phyloP scores from a whole-genome alignment of 2,329 filamentous ascomycete species.

The Aspergillus sp. region DNA sequence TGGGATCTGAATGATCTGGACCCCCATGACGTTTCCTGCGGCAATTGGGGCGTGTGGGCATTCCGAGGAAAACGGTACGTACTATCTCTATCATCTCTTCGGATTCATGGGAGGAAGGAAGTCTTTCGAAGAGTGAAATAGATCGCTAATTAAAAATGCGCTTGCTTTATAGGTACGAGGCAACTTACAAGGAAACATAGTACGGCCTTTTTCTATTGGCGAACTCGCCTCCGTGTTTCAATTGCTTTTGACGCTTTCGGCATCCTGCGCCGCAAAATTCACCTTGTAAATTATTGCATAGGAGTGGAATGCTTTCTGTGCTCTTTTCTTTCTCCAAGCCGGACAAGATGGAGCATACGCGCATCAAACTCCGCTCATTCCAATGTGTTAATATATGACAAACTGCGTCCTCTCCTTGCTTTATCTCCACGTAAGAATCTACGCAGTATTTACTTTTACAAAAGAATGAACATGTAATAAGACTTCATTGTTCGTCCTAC shows the following conservation, averaged over 20 bases:
- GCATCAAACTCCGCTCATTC: background rate
- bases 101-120: background rate
- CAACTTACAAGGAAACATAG: conserved; percentile 30
- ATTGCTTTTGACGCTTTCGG: background rate
- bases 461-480: background rate
- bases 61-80: conserved; percentile 93
- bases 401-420: background rate
- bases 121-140: background rate
- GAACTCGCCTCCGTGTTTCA: background rate
- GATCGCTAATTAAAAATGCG: background rate
- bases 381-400: background rate
- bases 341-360: background rate
- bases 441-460: background rate
- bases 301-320: background rate
- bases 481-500: conserved; percentile 1
- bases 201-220: background rate
- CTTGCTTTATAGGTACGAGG: conserved; percentile 35
- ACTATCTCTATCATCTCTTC: background rate
- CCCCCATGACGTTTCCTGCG: conserved; percentile 88
- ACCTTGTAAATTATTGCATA: background rate
- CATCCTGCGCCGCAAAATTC: background rate
- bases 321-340: background rate
- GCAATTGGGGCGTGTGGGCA: conserved; percentile 96
- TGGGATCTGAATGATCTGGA: conserved; percentile 98
- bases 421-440: background rate